A percentile compares a stretch with the other conserved stretches of the same genome.
Conservation (phyloP, 352 stramenopile genomes). For the Elongisporangium undulatum region DNA sequence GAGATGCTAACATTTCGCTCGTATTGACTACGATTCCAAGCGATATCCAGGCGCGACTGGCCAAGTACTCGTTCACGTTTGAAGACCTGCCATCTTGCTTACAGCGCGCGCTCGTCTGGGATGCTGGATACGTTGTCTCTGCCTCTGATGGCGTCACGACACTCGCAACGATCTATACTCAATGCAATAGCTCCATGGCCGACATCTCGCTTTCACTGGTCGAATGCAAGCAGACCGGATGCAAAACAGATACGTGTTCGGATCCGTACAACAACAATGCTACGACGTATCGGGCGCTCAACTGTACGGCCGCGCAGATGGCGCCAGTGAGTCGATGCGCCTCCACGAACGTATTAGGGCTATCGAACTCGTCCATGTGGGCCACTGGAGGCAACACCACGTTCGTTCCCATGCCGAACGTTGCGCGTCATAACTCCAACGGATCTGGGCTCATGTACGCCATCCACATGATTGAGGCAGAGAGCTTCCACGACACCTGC, state of each 20-base stretch:
- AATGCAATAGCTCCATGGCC: conserved; percentile 13
- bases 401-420: conserved; percentile 7
- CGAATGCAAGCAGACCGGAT: conserved; percentile 12
- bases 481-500: not conserved
- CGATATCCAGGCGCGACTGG: conserved; percentile 12
- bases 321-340: conserved; percentile 13
- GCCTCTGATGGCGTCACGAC: conserved; percentile 4
- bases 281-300: conserved; percentile 14
- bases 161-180: not conserved
- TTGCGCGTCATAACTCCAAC: conserved; percentile 9
- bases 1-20: not conserved
- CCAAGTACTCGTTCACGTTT: conserved; percentile 21
- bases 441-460: conserved; percentile 8
- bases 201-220: conserved; percentile 19
- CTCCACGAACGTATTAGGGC: conserved; percentile 3
- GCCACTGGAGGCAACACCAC: conserved; percentile 15
- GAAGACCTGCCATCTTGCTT: conserved; percentile 24
- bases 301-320: conserved; percentile 18
- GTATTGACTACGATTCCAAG: conserved; percentile 11
- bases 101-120: conserved; percentile 44
- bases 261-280: not conserved
- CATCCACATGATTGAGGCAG: conserved; percentile 9
- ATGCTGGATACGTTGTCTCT: conserved; percentile 26
- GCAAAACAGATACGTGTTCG: conserved; percentile 15
- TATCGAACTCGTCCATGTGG: conserved; percentile 15